A percentile compares a stretch with the other conserved stretches of the same genome.
phyloP scores from a whole-genome alignment of 345 rosid species.

The Acer saccharum region DNA sequence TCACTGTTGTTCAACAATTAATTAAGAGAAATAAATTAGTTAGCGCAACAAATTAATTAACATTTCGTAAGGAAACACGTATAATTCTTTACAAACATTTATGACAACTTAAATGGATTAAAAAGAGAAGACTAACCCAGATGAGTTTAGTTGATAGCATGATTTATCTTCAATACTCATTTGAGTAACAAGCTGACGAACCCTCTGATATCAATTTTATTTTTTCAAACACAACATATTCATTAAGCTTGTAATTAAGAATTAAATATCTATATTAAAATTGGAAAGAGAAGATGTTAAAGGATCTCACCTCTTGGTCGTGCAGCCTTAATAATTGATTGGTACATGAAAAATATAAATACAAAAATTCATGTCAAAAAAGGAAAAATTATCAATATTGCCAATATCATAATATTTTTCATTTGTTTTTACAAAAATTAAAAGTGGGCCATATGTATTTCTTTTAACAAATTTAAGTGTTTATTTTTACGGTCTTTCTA shows the following conservation, averaged over 20 bases:
- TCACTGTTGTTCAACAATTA: neutral
- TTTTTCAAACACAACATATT: neutral
- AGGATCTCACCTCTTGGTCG: conserved; percentile 12
- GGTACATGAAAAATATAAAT: neutral
- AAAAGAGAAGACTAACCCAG: conserved; percentile 17
- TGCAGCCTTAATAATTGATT: neutral
- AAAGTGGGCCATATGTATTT: too few species aligned
- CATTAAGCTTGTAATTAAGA: neutral
- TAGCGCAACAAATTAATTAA: too few species aligned
- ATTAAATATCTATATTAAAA: too few species aligned
- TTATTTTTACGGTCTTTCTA: too few species aligned
- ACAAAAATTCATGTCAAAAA: neutral
- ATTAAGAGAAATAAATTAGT: too few species aligned
- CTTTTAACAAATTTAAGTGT: too few species aligned
- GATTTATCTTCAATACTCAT: conserved; percentile 19
- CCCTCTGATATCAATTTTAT: neutral
- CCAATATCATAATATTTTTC: neutral
- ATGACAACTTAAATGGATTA: too few species aligned
- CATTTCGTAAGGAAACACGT: too few species aligned
- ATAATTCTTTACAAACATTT: too few species aligned
- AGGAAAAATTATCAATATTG: neutral
- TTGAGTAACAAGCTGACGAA: conserved; percentile 13
- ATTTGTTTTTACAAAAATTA: too few species aligned
- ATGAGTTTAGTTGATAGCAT: neutral
- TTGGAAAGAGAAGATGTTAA: neutral